These are phyloP conservation scores for Viola odorata DNA, from an alignment of 345 rosid species.

Conservation along the genomic window DNA sequence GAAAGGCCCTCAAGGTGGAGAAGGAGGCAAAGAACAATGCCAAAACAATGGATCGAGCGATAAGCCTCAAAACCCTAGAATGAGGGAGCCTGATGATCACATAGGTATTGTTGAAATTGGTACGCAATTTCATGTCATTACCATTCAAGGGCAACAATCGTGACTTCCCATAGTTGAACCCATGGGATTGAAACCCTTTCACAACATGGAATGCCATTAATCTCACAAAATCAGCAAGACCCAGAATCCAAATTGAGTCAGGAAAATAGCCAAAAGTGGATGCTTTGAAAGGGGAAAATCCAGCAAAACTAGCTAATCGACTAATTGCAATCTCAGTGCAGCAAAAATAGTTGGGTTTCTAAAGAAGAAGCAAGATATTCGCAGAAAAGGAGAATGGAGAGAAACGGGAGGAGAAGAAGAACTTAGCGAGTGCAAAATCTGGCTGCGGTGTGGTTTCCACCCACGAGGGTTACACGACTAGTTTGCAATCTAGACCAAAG, in stretches of 20 bases:
- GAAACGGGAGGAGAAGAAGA: neutral
- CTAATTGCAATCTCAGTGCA: neutral
- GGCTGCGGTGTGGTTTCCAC: constrained; percentile 87
- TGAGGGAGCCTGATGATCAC: constrained; percentile 37
- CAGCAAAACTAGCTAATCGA: constrained; percentile 2
- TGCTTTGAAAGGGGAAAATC: constrained; percentile 5
- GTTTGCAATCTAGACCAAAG: constrained; percentile 43
- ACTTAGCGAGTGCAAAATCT: constrained; percentile 77
- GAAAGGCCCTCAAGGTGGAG: constrained; percentile 19
- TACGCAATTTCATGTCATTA: neutral
- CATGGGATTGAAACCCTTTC: constrained; percentile 33
- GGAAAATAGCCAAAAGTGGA: neutral
- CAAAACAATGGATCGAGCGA: constrained; percentile 36
- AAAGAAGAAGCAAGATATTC: neutral
- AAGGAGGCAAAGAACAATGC: constrained; percentile 39
- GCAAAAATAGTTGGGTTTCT: neutral
- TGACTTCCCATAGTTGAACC: constrained; percentile 18
- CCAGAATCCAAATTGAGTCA: too few relatives aligned
- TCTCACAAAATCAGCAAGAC: neutral
- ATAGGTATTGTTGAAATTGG: constrained; percentile 7
- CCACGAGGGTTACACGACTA: constrained; percentile 57
- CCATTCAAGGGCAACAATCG: constrained; percentile 6
- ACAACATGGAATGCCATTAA: constrained; percentile 36
- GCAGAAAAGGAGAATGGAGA: constrained; percentile 4
- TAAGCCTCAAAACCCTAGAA: constrained; percentile 28